These are phyloP conservation scores for Mycena rosella DNA, from an alignment of 768 basidiomycete genomes.

Conservation along the genomic window DNA sequence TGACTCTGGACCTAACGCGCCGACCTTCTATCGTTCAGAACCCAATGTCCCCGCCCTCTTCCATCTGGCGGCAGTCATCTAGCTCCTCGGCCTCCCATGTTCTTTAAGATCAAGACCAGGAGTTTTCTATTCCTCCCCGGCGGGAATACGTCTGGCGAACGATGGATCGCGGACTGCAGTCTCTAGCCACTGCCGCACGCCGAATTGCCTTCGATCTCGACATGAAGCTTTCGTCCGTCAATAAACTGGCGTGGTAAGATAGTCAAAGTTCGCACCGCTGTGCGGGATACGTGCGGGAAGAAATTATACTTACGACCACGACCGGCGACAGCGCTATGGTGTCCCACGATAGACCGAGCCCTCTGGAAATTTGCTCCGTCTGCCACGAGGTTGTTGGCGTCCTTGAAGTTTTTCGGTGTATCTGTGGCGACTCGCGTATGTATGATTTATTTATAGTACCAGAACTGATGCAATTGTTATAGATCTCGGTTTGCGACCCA, in stretches of 20 bases:
- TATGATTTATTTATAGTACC: background rate
- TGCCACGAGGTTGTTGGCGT: background rate
- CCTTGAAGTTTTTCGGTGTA: background rate
- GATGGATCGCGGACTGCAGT: background rate
- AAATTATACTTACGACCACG: too few relatives aligned
- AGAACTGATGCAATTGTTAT: background rate
- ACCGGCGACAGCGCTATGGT: too few relatives aligned
- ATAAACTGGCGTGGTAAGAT: background rate
- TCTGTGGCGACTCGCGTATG: background rate
- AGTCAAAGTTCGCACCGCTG: background rate
- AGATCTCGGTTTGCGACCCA: background rate
- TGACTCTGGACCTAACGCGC: background rate
- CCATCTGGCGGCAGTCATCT: background rate
- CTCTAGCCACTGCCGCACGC: background rate
- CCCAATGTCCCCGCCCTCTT: background rate
- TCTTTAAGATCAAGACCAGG: background rate
- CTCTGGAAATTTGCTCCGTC: background rate
- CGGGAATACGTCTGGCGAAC: conserved; percentile 1
- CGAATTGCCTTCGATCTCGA: background rate
- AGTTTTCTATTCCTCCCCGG: background rate
- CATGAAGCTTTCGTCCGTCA: background rate
- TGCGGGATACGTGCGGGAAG: background rate
- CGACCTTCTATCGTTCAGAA: background rate
- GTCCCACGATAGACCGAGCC: too few relatives aligned
- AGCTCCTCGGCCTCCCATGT: background rate